Evolutionary conservation across 139 green algal species (phyloP).

Genomic region (Micromonas commoda): DNA sequence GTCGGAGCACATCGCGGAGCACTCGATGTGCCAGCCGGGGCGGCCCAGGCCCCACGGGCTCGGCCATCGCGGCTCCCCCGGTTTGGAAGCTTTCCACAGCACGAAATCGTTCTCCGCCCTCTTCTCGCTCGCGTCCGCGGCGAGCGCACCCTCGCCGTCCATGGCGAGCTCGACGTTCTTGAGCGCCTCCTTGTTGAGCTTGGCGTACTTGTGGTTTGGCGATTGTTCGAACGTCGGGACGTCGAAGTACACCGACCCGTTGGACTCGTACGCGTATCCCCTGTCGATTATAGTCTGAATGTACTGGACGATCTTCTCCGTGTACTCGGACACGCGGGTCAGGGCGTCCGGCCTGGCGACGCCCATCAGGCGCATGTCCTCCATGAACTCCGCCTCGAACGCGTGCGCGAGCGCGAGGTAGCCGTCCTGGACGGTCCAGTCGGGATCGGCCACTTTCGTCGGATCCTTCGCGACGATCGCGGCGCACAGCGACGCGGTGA

Average conservation of each 20-base stretch:
- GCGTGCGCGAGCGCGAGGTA: slow-evolving; percentile 11
- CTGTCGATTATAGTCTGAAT: slow-evolving; percentile 74
- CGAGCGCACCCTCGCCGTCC: slow-evolving; percentile 26
- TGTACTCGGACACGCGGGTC: slow-evolving; percentile 91
- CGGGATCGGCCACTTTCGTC: background rate
- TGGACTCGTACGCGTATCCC: slow-evolving; percentile 77
- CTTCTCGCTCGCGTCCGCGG: slow-evolving; percentile 9
- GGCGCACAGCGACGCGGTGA: slow-evolving; percentile 60
- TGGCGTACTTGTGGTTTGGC: slow-evolving; percentile 77
- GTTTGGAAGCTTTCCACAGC: slow-evolving; percentile 91
- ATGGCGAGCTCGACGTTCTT: slow-evolving; percentile 35
- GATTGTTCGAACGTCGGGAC: slow-evolving; percentile 65
- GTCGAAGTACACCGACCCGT: slow-evolving; percentile 96
- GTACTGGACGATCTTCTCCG: slow-evolving; percentile 49
- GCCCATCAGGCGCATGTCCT: slow-evolving; percentile 83
- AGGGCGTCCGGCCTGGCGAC: slow-evolving; percentile 70
- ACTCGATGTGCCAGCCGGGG: slow-evolving; percentile 98
- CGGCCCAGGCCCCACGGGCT: slow-evolving; percentile 77
- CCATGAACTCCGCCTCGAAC: slow-evolving; percentile 38
- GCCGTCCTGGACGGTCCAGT: slow-evolving; percentile 27
- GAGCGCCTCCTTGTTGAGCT: slow-evolving; percentile 79
- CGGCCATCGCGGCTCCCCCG: slow-evolving; percentile 86
- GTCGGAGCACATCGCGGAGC: slow-evolving; percentile 85
- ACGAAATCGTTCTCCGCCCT: slow-evolving; percentile 78
- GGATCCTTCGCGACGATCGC: slow-evolving; percentile 56